Base-by-base conservation (phyloP, 2,329 filamentous ascomycete species). In the Ophiostoma tasmaniense region DNA sequence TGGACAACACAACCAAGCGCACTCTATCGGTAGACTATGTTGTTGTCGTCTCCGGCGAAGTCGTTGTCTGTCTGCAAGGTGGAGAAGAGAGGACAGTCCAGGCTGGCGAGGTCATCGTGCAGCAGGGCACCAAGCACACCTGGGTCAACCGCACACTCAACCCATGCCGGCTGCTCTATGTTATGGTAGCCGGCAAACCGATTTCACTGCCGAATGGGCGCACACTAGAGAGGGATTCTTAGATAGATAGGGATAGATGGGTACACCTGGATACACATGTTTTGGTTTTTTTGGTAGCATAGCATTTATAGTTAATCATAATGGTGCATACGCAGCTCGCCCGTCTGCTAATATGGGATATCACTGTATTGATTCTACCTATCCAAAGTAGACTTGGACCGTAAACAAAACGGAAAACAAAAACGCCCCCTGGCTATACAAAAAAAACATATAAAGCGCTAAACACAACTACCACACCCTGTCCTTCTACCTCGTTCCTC, bases 51-150 rank as follows among this genome's bases (percentile, higher is more conserved):
- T 55, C n/a, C 7, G 65, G 65, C 4, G 28, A 52, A 6, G 37
- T 66, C 17, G 25, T n/a, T 5, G 42, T 66, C 13, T 66, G 65
- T 33, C 39, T 66, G 3, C 39, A 66, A 17, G 65, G 65, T 14
- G 79, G 80, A 4, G 79, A 78, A 64, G 79, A 80, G 73, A 79
- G 74, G 71, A 75, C 73, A 3, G 37, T 81, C 1, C 71, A 70
- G 35, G 72, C 73, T 2, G 80, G 80, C 10, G 80, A 82, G 62
- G 72, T 79, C 11, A 73, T 81, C 45, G 75, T 81, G 0, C 78
- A 81, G 73, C 75, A 79, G 61, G 81, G 81, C 0, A 77, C 76
- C 11, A 81, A 79, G 68, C 82, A 84, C 73, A 73, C 74, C 17
- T 84, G 81, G 80, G 73, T 77, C 20, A 83, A 83, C 70, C 75